Conservation (phyloP, 352 stramenopile genomes). For the Globisporangium nunn region DNA sequence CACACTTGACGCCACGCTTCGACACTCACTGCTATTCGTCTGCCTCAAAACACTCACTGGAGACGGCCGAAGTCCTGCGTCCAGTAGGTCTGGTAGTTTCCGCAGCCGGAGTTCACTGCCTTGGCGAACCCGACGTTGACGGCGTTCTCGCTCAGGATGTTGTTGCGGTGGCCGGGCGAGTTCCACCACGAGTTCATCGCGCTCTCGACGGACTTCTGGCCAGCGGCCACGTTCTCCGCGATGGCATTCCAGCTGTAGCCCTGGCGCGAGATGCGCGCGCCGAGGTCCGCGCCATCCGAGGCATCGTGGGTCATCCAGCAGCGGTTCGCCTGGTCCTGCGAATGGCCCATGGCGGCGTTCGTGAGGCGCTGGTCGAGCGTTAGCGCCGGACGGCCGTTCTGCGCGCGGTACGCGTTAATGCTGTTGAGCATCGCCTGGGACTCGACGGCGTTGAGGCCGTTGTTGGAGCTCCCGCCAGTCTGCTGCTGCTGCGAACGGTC, state of each 20-base stretch:
- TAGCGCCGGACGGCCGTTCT: constrained; percentile 27
- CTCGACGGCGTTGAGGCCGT: constrained; percentile 28
- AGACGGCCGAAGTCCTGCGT: constrained; percentile 13
- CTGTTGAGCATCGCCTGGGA: constrained; percentile 32
- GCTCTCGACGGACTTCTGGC: constrained; percentile 8
- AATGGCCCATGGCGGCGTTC: constrained; percentile 26
- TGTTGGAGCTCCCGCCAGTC: constrained; percentile 11
- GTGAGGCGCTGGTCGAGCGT: constrained; percentile 30
- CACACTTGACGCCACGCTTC: too few species aligned
- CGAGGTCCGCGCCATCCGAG: constrained; percentile 16
- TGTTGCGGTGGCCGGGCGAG: constrained; percentile 13
- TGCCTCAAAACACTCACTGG: too few species aligned
- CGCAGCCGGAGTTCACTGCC: constrained; percentile 10
- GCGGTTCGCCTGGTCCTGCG: constrained; percentile 19
- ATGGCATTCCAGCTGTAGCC: constrained; percentile 16
- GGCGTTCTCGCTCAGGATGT: constrained; percentile 20
- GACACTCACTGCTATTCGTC: too few species aligned
- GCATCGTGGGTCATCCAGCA: constrained; percentile 27
- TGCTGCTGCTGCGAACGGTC: constrained; percentile 8
- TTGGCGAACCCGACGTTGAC: constrained; percentile 13
- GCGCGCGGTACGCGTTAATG: constrained; percentile 44
- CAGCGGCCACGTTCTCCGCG: constrained; percentile 20
- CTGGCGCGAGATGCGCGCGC: constrained; percentile 15
- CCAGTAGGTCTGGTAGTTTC: constrained; percentile 15
- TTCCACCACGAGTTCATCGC: constrained; percentile 18